Evolutionary conservation across 768 basidiomycete genomes (phyloP).

Genomic region (Leccinellum albellum): DNA sequence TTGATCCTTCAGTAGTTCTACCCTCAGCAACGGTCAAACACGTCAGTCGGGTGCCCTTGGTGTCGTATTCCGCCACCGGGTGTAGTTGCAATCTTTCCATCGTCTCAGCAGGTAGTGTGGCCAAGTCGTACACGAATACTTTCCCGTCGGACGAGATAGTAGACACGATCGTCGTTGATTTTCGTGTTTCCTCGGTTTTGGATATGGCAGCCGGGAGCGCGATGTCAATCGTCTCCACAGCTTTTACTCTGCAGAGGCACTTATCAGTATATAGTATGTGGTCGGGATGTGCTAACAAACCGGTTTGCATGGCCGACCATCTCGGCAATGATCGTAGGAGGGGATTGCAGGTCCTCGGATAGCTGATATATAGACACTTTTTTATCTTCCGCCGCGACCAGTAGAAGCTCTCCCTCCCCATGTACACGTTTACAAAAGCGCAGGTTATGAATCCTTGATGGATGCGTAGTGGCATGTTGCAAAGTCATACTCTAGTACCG

Average conservation of each 20-base stretch:
- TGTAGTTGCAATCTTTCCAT: constrained; percentile 35
- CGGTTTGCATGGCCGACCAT: constrained; percentile 84
- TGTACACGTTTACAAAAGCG: constrained; percentile 64
- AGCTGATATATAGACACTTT: constrained; percentile 77
- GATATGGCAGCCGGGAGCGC: constrained; percentile 42
- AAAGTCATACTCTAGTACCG: constrained; percentile 68
- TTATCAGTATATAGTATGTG: not conserved
- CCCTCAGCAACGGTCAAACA: constrained; percentile 63
- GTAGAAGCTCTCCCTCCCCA: constrained; percentile 61
- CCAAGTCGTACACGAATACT: constrained; percentile 72
- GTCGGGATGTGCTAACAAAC: constrained; percentile 36
- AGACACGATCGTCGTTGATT: constrained; percentile 59
- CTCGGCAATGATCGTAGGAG: constrained; percentile 62
- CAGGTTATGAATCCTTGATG: constrained; percentile 81
- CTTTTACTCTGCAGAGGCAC: constrained; percentile 62
- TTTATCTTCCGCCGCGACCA: constrained; percentile 89
- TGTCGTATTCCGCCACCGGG: constrained; percentile 70
- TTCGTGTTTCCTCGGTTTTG: constrained; percentile 15
- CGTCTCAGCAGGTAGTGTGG: constrained; percentile 37
- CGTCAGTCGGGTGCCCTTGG: constrained; percentile 82
- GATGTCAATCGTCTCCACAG: constrained; percentile 63
- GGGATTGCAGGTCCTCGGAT: constrained; percentile 38
- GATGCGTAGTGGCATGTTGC: constrained; percentile 67
- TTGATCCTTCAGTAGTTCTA: constrained; percentile 19
- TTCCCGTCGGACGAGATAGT: constrained; percentile 91